These are phyloP conservation scores for Coemansia guatemalensis DNA, from an alignment of 192 early-diverging fungal species.

Conservation along the genomic window DNA sequence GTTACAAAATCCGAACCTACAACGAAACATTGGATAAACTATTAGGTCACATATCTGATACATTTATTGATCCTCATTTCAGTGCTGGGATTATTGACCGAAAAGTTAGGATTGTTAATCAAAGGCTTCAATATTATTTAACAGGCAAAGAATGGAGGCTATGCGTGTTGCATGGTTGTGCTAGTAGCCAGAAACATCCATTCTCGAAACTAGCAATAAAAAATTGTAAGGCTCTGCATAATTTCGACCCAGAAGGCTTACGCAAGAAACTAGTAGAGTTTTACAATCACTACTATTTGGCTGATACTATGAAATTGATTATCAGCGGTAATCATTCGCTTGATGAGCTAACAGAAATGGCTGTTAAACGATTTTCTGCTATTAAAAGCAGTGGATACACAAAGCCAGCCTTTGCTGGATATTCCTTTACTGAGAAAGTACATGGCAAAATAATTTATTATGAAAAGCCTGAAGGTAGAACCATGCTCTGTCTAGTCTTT, in stretches of 20 bases:
- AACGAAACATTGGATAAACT: slow-evolving; percentile 53
- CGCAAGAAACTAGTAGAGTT: slow-evolving; percentile 79
- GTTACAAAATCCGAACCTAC: slow-evolving; percentile 4
- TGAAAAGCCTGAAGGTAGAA: slow-evolving; percentile 71
- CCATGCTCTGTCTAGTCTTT: slow-evolving; percentile 68
- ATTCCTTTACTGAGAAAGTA: slow-evolving; percentile 67
- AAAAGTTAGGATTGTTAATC: slow-evolving; percentile 85
- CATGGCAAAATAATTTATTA: slow-evolving; percentile 65
- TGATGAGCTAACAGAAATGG: slow-evolving; percentile 73
- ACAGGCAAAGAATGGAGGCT: slow-evolving; percentile 57
- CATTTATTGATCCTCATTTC: slow-evolving; percentile 84
- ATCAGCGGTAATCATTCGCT: slow-evolving; percentile 82
- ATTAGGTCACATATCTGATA: slow-evolving; percentile 70
- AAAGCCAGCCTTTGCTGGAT: slow-evolving; percentile 58
- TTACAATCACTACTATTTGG: slow-evolving; percentile 81
- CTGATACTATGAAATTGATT: slow-evolving; percentile 86
- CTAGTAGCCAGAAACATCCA: slow-evolving; percentile 64
- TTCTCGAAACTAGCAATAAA: slow-evolving; percentile 81
- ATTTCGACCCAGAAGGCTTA: slow-evolving; percentile 43
- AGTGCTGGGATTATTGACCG: slow-evolving; percentile 76
- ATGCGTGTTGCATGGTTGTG: background rate
- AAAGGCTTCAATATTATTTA: slow-evolving; percentile 81
- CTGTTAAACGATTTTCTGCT: slow-evolving; percentile 70
- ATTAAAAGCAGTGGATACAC: slow-evolving; percentile 71
- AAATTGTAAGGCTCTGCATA: slow-evolving; percentile 73